Percentiles rank a stretch among this genome's conserved stretches.
These are phyloP conservation scores for Spongispora temasekensis DNA, from an alignment of 1,284 basidiomycete species.

Conservation along the genomic window DNA sequence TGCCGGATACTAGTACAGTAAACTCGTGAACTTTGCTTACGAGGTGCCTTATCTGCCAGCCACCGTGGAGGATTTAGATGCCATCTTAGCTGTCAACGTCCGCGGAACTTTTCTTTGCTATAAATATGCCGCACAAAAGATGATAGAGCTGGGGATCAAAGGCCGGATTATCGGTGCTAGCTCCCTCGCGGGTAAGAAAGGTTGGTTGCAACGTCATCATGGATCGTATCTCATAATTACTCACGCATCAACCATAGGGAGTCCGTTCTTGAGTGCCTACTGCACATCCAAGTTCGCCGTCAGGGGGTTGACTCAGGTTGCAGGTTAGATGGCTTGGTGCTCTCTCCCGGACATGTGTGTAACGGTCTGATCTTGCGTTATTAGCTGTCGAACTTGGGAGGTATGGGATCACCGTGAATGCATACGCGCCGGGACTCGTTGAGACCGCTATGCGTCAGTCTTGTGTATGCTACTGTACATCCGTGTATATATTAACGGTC, in stretches of 20 bases:
- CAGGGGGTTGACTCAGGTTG: slow-evolving; percentile 34
- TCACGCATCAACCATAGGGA: slow-evolving; percentile 16
- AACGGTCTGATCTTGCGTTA: slow-evolving; percentile 6
- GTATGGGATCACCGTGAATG: slow-evolving; percentile 50
- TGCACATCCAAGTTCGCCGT: slow-evolving; percentile 37
- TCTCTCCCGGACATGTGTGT: background rate
- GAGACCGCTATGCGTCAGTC: slow-evolving; percentile 38
- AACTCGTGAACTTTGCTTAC: too few relatives aligned
- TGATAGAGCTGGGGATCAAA: slow-evolving; percentile 40
- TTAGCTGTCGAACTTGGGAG: slow-evolving; percentile 42
- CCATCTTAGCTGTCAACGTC: slow-evolving; percentile 34
- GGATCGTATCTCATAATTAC: background rate
- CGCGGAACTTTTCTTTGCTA: slow-evolving; percentile 40
- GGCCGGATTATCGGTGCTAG: slow-evolving; percentile 43
- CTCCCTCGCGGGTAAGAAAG: slow-evolving; percentile 38
- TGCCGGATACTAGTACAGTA: too few relatives aligned
- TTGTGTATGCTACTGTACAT: background rate
- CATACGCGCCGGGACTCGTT: slow-evolving; percentile 49
- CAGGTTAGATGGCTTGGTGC: slow-evolving; percentile 16
- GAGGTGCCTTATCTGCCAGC: slow-evolving; percentile 25
- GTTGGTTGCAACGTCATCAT: slow-evolving; percentile 11
- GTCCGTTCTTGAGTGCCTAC: slow-evolving; percentile 25
- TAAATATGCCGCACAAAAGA: slow-evolving; percentile 39
- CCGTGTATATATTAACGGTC: background rate
- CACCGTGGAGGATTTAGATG: slow-evolving; percentile 26